Percentiles rank a stretch among this genome's conserved stretches.
These are phyloP conservation scores for Scutellaria galericulata DNA, from an alignment of 257 asterid species.

Conservation along the genomic window DNA sequence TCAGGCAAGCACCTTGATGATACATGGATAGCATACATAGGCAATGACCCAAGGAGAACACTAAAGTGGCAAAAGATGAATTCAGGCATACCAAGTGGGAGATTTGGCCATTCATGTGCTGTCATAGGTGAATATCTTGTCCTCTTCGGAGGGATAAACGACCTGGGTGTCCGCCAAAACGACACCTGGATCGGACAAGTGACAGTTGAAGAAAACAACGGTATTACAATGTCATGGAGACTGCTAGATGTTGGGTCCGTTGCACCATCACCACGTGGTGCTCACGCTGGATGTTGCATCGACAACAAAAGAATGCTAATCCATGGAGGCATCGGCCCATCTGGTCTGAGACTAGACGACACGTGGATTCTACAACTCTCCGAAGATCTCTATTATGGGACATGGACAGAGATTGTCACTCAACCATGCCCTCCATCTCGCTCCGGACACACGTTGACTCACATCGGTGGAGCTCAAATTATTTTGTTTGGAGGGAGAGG, in stretches of 20 bases:
- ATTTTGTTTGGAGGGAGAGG: slow-evolving; percentile 92
- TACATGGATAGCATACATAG: slow-evolving; percentile 80
- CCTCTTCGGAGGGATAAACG: slow-evolving; percentile 93
- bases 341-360: slow-evolving; percentile 69
- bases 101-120: slow-evolving; percentile 88
- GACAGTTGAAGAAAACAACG: slow-evolving; percentile 43
- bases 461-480: slow-evolving; percentile 54
- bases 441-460: slow-evolving; percentile 87
- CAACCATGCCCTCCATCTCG: slow-evolving; percentile 74
- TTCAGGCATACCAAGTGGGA: slow-evolving; percentile 79
- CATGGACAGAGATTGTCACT: slow-evolving; percentile 63
- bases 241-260: slow-evolving; percentile 59
- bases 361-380: slow-evolving; percentile 77
- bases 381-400: slow-evolving; percentile 60
- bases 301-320: slow-evolving; percentile 62
- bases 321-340: slow-evolving; percentile 85
- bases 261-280: slow-evolving; percentile 84
- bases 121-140: slow-evolving; percentile 57
- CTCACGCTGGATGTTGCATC: slow-evolving; percentile 83
- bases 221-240: slow-evolving; percentile 69
- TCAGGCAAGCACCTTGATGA: slow-evolving; percentile 92
- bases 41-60: slow-evolving; percentile 49
- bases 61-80: slow-evolving; percentile 71
- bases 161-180: slow-evolving; percentile 70
- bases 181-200: slow-evolving; percentile 81